Percentiles rank a stretch among this genome's conserved stretches.
Evolutionary conservation across 2,329 filamentous ascomycete genomes (phyloP).

Genomic region (Aspergillus ruber): DNA sequence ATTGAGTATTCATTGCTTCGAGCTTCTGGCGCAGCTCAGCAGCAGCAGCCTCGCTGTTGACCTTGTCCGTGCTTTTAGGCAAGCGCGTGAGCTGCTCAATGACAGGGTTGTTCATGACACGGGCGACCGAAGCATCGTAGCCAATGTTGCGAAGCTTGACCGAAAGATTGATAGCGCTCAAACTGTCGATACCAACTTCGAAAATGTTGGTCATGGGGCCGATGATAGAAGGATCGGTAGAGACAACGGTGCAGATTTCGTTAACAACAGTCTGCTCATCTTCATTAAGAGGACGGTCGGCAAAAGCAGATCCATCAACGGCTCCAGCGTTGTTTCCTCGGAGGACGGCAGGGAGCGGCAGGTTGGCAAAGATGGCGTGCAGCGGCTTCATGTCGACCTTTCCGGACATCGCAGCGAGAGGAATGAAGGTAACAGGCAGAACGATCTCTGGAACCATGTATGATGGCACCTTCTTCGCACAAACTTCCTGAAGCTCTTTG

Average conservation of each 20-base stretch:
- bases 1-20: constrained; percentile 14
- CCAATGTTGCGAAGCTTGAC: constrained; percentile 28
- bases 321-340: constrained; percentile 9
- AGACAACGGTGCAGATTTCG: constrained; percentile 17
- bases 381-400: constrained; percentile 29
- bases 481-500: constrained; percentile 19
- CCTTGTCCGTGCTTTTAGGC: constrained; percentile 9
- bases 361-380: constrained; percentile 18
- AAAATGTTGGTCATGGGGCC: constrained; percentile 27
- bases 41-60: not conserved
- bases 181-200: constrained; percentile 33
- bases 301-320: not conserved
- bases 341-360: constrained; percentile 19
- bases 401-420: constrained; percentile 22
- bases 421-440: constrained; percentile 20
- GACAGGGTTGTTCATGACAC: constrained; percentile 28
- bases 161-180: constrained; percentile 32
- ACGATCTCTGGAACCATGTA: constrained; percentile 25
- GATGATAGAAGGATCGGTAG: constrained; percentile 12
- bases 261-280: constrained; percentile 21
- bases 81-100: constrained; percentile 28
- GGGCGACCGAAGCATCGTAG: constrained; percentile 27
- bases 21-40: constrained; percentile 8
- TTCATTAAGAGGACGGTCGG: constrained; percentile 12
- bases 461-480: constrained; percentile 18